phyloP scores from a whole-genome alignment of 257 asterid genomes.

The Solanum pennellii region DNA sequence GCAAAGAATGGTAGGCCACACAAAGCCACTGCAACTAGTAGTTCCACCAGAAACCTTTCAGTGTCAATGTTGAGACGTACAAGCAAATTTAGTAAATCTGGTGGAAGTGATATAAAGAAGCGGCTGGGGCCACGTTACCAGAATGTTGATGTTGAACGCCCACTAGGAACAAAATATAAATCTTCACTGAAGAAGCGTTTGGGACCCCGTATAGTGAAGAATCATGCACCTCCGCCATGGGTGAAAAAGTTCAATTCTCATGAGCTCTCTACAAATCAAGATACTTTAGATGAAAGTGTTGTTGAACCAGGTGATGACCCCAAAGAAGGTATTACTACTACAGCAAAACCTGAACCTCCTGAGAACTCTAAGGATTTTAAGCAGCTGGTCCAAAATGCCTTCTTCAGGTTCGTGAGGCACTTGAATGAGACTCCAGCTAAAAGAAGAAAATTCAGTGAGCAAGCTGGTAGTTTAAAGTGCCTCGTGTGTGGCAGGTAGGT shows the following conservation, averaged over 20 bases:
- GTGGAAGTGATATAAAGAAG: conserved; percentile 42
- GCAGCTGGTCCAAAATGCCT: conserved; percentile 48
- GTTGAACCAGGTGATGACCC: conserved; percentile 23
- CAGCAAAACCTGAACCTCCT: conserved; percentile 38
- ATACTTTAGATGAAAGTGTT: conserved; percentile 15
- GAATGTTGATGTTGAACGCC: conserved; percentile 41
- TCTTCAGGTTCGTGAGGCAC: conserved; percentile 56
- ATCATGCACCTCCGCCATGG: conserved; percentile 34
- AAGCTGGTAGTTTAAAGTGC: conserved; percentile 61
- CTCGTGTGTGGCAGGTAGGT: conserved; percentile 75
- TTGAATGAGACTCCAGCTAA: conserved; percentile 39
- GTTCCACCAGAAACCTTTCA: conserved; percentile 16
- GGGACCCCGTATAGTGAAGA: conserved; percentile 36
- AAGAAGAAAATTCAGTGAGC: conserved; percentile 36
- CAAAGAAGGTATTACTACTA: conserved; percentile 14
- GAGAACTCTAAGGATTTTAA: conserved; percentile 63
- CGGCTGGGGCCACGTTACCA: conserved; percentile 44
- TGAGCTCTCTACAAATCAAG: conserved; percentile 5
- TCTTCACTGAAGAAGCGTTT: conserved; percentile 42
- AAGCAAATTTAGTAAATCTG: conserved; percentile 13
- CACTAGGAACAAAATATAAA: conserved; percentile 19
- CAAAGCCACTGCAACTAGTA: conserved; percentile 1
- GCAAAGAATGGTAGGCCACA: conserved; percentile 15
- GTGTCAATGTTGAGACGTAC: conserved; percentile 8
- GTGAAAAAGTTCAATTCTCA: conserved; percentile 21